Evolutionary conservation across 768 basidiomycete genomes (phyloP).

Genomic region (Tylopilus vinaceipallidus): DNA sequence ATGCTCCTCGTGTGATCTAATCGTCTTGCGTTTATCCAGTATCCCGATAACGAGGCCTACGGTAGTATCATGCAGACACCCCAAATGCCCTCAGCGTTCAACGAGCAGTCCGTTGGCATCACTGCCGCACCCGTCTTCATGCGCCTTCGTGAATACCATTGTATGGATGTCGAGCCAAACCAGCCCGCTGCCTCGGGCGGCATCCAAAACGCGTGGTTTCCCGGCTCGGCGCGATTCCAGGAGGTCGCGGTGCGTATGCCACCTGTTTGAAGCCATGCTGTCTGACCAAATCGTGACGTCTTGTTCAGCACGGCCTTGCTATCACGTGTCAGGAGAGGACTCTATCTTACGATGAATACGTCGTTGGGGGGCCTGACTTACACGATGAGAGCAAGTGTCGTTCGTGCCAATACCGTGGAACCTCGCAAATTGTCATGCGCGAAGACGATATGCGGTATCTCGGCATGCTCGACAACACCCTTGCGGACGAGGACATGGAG

Average conservation of each 20-base stretch:
- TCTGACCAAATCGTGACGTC: neutral
- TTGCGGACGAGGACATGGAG: constrained; percentile 11
- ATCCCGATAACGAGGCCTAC: constrained; percentile 20
- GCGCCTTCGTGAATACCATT: constrained; percentile 55
- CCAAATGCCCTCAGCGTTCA: constrained; percentile 30
- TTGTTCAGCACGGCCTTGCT: constrained; percentile 20
- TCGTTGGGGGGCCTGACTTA: constrained; percentile 35
- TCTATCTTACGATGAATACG: constrained; percentile 43
- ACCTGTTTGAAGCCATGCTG: neutral
- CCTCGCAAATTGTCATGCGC: constrained; percentile 28
- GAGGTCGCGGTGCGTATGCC: constrained; percentile 26
- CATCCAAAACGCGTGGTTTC: constrained; percentile 43
- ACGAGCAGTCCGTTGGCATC: constrained; percentile 35
- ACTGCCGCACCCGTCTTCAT: constrained; percentile 55
- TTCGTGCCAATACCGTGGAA: constrained; percentile 28
- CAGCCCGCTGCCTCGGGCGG: constrained; percentile 34
- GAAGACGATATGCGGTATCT: constrained; percentile 28
- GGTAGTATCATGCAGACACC: constrained; percentile 17
- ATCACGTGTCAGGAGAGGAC: constrained; percentile 23
- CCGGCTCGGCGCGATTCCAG: constrained; percentile 15
- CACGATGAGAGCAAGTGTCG: constrained; percentile 44
- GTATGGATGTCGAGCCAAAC: constrained; percentile 38
- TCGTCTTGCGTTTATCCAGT: constrained; percentile 4
- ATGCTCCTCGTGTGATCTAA: neutral
- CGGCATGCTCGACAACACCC: constrained; percentile 3